These are phyloP conservation scores for Aspergillus bertholletiae DNA, from an alignment of 495 filamentous ascomycete genomes.

Conservation along the genomic window DNA sequence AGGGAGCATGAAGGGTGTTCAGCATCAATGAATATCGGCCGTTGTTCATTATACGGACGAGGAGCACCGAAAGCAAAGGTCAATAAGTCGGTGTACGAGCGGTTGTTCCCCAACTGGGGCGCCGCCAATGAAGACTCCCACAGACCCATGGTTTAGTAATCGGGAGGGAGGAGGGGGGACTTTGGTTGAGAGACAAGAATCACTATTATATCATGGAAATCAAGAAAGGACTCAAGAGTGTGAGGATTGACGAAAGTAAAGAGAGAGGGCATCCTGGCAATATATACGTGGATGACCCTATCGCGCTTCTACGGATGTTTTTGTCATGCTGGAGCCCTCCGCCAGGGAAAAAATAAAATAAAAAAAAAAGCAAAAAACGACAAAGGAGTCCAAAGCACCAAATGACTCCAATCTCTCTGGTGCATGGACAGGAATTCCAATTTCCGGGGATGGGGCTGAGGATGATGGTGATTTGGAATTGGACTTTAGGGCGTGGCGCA, in stretches of 20 bases:
- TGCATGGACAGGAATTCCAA: constrained; percentile 17
- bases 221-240: not conserved
- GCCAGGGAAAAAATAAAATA: not conserved
- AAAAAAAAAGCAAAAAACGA: constrained; percentile 5
- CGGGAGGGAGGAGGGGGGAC: not conserved
- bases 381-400: too few species aligned
- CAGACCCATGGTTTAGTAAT: constrained; percentile 26
- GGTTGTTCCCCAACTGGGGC: constrained; percentile 17
- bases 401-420: too few species aligned
- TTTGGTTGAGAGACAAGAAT: too few species aligned
- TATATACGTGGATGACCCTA: constrained; percentile 20
- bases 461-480: constrained; percentile 21
- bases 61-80: constrained; percentile 38
- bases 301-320: constrained; percentile 8
- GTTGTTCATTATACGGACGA: constrained; percentile 29
- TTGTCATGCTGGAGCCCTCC: constrained; percentile 16
- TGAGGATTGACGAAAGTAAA: not conserved
- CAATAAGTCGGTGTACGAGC: constrained; percentile 38
- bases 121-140: constrained; percentile 27
- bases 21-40: constrained; percentile 55
- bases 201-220: not conserved
- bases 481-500: constrained; percentile 18
- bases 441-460: constrained; percentile 14
- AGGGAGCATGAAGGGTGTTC: constrained; percentile 51
- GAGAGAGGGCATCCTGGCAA: constrained; percentile 13